Percentiles rank a stretch among this genome's conserved stretches.
Evolutionary conservation across 352 stramenopile genomes (phyloP).

Genomic region (Paralagenidium karlingii): DNA sequence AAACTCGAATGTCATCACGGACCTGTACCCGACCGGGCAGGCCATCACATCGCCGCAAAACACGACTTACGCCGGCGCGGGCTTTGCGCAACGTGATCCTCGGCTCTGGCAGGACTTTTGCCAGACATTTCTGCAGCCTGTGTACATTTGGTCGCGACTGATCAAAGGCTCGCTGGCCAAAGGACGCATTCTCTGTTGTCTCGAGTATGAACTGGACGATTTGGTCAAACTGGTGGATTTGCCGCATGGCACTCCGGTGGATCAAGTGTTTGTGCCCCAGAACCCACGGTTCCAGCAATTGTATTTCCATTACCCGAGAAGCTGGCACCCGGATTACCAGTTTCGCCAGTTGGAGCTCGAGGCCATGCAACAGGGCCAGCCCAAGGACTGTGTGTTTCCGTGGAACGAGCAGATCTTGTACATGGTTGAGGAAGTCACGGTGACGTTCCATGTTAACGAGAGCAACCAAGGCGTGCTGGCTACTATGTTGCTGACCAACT

Average conservation of each 20-base stretch:
- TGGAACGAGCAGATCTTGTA: conserved; percentile 76
- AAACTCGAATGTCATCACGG: too few relatives aligned
- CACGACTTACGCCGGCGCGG: too few relatives aligned
- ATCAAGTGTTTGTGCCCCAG: conserved; percentile 70
- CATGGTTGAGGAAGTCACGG: conserved; percentile 77
- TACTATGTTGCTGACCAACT: conserved; percentile 71
- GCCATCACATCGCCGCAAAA: too few relatives aligned
- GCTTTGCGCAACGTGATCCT: too few relatives aligned
- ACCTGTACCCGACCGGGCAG: too few relatives aligned
- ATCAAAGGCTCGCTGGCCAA: conserved; percentile 42
- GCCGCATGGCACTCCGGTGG: conserved; percentile 56
- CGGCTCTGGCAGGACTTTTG: too few relatives aligned
- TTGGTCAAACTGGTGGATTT: conserved; percentile 48
- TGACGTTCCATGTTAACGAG: conserved; percentile 83
- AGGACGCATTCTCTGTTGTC: conserved; percentile 45
- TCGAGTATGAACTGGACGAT: conserved; percentile 69
- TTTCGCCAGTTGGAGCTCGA: conserved; percentile 51
- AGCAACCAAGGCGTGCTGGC: conserved; percentile 72
- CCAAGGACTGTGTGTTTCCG: conserved; percentile 66
- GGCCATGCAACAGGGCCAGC: conserved; percentile 43
- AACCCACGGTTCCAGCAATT: conserved; percentile 65
- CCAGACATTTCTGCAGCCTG: too few relatives aligned
- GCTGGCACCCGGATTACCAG: conserved; percentile 62
- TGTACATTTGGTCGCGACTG: conserved; percentile 59
- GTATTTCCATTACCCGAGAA: conserved; percentile 65